Percentiles rank a stretch among this genome's conserved stretches.
phyloP scores from a whole-genome alignment of 2,329 filamentous ascomycete species.

The Torrubiella hemipterigena region DNA sequence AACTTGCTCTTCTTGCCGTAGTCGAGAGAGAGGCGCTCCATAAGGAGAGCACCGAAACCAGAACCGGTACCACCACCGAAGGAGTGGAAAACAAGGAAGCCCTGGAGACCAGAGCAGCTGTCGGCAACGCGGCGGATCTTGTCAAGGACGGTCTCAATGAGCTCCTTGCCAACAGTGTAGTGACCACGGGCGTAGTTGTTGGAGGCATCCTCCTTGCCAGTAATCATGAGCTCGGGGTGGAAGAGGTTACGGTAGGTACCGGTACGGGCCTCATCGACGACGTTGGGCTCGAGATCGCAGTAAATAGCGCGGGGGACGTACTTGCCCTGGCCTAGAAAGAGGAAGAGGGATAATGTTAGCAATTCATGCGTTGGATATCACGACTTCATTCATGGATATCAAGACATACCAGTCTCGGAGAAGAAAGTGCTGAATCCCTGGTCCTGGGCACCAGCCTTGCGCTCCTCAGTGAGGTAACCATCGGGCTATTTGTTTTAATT shows the following conservation, averaged over 20 bases:
- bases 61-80: conserved; percentile 98
- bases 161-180: conserved; percentile 99
- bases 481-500: conserved; percentile 55
- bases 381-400: conserved; percentile 1
- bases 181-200: conserved; percentile 99
- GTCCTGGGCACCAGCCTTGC: conserved; percentile 84
- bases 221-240: conserved; percentile 99
- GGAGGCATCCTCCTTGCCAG: conserved; percentile 98
- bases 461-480: conserved; percentile 96
- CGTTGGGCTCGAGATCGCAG: conserved; percentile 98
- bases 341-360: conserved; percentile 13
- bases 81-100: conserved; percentile 99
- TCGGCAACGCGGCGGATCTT: conserved; percentile 96
- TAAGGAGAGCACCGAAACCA: conserved; percentile 93
- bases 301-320: conserved; percentile 99
- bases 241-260: conserved; percentile 93
- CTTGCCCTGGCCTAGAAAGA: conserved; percentile 74
- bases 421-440: conserved; percentile 99
- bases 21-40: conserved; percentile 98
- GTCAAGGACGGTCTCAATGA: conserved; percentile 96
- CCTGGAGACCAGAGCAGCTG: conserved; percentile 95
- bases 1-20: conserved; percentile 99
- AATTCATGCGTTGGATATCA: conserved; percentile 1
- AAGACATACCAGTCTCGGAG: conserved; percentile 85
- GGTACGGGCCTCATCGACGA: conserved; percentile 97